A percentile compares a stretch with the other conserved stretches of the same genome.
phyloP scores from a whole-genome alignment of 1,139 yeast genomes.

The Zhuliangozyma blackwelliae region DNA sequence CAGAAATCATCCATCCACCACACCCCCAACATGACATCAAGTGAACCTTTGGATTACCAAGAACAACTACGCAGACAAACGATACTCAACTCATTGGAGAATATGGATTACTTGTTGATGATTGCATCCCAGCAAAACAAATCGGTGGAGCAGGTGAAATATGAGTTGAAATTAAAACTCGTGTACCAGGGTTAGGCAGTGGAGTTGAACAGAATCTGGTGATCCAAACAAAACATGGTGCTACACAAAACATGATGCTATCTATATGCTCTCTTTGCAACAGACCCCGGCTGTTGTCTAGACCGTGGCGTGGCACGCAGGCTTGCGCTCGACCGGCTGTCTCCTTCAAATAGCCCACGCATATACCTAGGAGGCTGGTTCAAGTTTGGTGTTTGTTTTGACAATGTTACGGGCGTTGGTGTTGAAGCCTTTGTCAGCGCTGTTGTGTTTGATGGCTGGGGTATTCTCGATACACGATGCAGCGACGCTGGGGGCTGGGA shows the following conservation, averaged over 20 bases:
- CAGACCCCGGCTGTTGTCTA: no score
- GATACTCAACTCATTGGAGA: conserved; percentile 40
- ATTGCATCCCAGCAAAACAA: conserved; percentile 43
- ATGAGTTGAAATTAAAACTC: conserved; percentile 30
- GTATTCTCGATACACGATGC: no score
- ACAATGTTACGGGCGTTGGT: background rate
- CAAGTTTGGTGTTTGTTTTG: conserved; percentile 25
- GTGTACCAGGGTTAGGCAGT: conserved; percentile 7
- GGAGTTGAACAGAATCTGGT: no score
- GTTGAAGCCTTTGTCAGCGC: conserved; percentile 1
- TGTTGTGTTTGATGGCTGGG: background rate
- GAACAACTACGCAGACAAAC: conserved; percentile 38
- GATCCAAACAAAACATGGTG: no score
- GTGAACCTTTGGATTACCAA: conserved; percentile 23
- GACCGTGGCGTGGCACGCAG: no score
- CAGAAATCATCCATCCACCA: background rate
- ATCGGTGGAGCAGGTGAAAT: conserved; percentile 40
- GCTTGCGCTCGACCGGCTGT: no score
- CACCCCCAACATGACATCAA: background rate
- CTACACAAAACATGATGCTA: no score
- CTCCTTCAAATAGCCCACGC: conserved; percentile 32
- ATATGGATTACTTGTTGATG: conserved; percentile 38
- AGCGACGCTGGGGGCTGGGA: no score
- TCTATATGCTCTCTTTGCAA: no score
- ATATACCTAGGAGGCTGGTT: conserved; percentile 45